Percentiles rank a stretch among this genome's conserved stretches.
phyloP scores from a whole-genome alignment of 2,329 filamentous ascomycete species.

The Dothistroma pini region DNA sequence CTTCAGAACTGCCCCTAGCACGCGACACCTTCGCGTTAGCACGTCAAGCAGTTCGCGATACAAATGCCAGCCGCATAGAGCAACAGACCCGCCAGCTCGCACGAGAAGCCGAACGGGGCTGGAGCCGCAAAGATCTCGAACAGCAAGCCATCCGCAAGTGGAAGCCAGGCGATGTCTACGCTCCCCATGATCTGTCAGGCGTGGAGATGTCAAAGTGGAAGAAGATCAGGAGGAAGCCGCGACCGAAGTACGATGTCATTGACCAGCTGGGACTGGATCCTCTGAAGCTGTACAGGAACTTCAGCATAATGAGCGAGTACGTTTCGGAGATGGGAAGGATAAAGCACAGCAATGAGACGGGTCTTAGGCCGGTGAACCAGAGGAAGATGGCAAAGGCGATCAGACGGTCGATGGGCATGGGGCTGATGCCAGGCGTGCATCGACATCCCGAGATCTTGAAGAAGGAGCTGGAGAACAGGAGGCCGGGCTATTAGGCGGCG shows the following conservation, averaged over 20 bases:
- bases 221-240: constrained; percentile 50
- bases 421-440: constrained; percentile 88
- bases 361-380: constrained; percentile 84
- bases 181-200: constrained; percentile 79
- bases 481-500: background rate
- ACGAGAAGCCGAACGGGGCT: constrained; percentile 27
- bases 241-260: constrained; percentile 60
- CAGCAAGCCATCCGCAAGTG: constrained; percentile 67
- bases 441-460: constrained; percentile 75
- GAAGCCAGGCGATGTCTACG: constrained; percentile 78
- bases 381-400: constrained; percentile 91
- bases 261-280: constrained; percentile 78
- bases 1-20: background rate
- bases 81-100: constrained; percentile 12
- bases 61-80: constrained; percentile 5
- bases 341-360: constrained; percentile 69
- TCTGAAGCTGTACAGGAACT: constrained; percentile 90
- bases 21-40: constrained; percentile 1
- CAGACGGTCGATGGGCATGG: constrained; percentile 79
- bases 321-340: constrained; percentile 83
- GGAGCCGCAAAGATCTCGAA: constrained; percentile 49
- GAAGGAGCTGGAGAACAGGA: constrained; percentile 6
- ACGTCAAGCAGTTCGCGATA: constrained; percentile 2
- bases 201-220: constrained; percentile 80
- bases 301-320: constrained; percentile 84